Evolutionary conservation across 1,284 basidiomycete species (phyloP).

Genomic region (Hemileia vastatrix): DNA sequence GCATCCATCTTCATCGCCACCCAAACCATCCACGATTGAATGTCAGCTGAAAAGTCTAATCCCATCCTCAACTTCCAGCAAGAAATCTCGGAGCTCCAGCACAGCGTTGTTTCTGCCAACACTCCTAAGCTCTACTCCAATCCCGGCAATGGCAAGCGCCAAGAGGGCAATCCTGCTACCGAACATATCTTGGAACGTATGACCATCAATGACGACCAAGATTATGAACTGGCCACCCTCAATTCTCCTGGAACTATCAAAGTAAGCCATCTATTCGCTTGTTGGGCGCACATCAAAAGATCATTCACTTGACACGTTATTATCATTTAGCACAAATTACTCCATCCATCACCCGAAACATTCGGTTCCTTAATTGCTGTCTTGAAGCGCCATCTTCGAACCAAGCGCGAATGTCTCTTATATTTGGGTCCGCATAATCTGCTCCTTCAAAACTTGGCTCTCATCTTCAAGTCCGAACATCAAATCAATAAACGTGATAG

Average conservation of each 20-base stretch:
- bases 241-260: background rate
- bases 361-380: conserved; percentile 1
- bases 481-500: no score
- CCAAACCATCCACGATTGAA: no score
- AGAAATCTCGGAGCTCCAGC: conserved; percentile 1
- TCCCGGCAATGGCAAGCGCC: background rate
- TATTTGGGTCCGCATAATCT: conserved; percentile 18
- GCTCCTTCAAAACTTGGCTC: background rate
- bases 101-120: background rate
- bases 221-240: no score
- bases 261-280: background rate
- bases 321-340: conserved; percentile 1
- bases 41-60: no score
- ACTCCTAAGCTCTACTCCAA: background rate
- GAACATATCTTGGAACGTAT: no score
- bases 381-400: conserved; percentile 4
- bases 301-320: background rate
- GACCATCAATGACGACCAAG: no score
- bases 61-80: background rate
- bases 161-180: no score
- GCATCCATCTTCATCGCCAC: no score
- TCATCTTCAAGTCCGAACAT: conserved; percentile 17
- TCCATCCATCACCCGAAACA: conserved; percentile 1
- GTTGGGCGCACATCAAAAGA: background rate
- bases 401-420: conserved; percentile 10